Conservation (phyloP, 2,329 filamentous ascomycete species). For the Botrytis aclada region DNA sequence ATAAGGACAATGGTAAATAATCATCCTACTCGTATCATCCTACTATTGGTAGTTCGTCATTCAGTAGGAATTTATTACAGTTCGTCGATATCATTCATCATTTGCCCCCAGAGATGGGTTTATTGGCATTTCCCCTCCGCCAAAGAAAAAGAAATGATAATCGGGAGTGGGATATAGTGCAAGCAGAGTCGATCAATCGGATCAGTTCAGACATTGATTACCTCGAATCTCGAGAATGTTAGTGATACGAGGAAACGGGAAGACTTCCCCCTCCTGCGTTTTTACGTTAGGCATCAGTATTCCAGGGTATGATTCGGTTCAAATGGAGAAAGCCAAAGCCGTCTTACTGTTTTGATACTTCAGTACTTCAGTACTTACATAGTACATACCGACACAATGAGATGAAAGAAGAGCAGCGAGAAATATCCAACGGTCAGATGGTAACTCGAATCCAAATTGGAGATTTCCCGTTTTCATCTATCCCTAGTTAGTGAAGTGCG, state of each 20-base stretch:
- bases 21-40: slow-evolving; percentile 11
- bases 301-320: neutral
- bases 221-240: neutral
- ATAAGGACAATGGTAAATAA: neutral
- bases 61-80: neutral
- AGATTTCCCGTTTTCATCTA: neutral
- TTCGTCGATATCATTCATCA: neutral
- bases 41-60: neutral
- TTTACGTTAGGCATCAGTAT: slow-evolving; percentile 6
- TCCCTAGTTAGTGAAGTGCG: neutral
- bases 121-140: neutral
- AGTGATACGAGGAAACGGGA: neutral
- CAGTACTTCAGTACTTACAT: neutral
- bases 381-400: neutral
- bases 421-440: neutral
- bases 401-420: neutral
- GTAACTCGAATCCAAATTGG: neutral
- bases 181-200: slow-evolving; percentile 6
- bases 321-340: neutral
- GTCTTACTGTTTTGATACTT: slow-evolving; percentile 1
- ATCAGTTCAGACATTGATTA: neutral
- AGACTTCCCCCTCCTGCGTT: neutral
- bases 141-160: neutral
- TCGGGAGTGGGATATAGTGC: neutral
- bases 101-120: neutral